Percentiles rank a stretch among this genome's conserved stretches.
These are phyloP conservation scores for Rhododendron vialii DNA, from an alignment of 148 eudicot genomes.

Conservation along the genomic window DNA sequence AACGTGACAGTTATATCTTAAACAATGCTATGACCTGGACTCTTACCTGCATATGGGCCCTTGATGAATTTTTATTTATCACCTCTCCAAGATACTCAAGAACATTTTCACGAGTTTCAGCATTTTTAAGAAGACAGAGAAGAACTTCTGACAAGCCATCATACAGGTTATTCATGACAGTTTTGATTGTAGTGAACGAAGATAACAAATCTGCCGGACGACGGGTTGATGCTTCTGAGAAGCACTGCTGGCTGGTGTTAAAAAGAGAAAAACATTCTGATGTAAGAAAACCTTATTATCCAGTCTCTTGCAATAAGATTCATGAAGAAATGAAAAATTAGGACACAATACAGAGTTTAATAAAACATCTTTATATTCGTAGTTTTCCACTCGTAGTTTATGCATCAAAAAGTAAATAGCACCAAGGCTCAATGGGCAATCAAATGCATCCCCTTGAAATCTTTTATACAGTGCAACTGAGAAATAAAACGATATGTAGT, in stretches of 20 bases:
- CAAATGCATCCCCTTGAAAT: background rate
- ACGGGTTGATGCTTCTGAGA: slow-evolving; percentile 79
- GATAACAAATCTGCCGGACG: slow-evolving; percentile 89
- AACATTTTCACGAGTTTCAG: slow-evolving; percentile 79
- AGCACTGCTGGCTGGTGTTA: slow-evolving; percentile 77
- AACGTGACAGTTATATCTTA: background rate
- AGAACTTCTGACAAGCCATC: slow-evolving; percentile 76
- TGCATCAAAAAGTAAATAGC: background rate
- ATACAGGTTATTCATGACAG: slow-evolving; percentile 78
- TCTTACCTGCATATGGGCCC: slow-evolving; percentile 82
- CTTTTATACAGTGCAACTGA: background rate
- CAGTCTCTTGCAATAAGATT: background rate
- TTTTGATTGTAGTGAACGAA: slow-evolving; percentile 86
- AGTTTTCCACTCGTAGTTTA: background rate
- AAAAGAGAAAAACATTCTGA: slow-evolving; percentile 11
- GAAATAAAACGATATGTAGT: background rate
- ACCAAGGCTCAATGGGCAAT: background rate
- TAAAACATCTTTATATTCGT: background rate
- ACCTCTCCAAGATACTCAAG: slow-evolving; percentile 78
- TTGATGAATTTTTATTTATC: slow-evolving; percentile 73
- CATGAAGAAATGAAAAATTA: background rate
- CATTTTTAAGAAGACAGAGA: slow-evolving; percentile 67
- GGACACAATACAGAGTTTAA: background rate
- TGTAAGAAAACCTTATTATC: slow-evolving; percentile 1
- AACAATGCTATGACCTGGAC: background rate